Conservation (phyloP, 164 flowering plant species). For the Dillenia turbinata region DNA sequence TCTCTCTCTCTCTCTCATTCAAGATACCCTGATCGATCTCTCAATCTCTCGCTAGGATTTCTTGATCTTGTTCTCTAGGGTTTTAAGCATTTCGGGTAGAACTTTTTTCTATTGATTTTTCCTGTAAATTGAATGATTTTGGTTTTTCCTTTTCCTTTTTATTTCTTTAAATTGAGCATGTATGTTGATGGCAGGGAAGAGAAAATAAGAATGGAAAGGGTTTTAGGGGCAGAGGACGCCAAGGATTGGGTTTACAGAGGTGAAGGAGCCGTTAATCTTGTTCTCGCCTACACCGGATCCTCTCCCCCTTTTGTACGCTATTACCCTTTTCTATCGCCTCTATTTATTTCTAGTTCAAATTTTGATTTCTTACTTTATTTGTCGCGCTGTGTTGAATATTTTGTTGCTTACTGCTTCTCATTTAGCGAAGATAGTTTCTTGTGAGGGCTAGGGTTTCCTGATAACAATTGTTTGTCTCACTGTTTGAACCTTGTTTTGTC, state of each 20-base stretch:
- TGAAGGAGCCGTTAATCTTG: conserved; percentile 88
- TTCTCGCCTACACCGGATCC: conserved; percentile 70
- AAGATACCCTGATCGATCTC: no score
- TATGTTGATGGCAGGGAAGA: neutral
- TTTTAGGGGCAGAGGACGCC: conserved; percentile 57
- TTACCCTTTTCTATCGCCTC: neutral
- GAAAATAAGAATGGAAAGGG: conserved; percentile 30
- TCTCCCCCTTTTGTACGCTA: conserved; percentile 57
- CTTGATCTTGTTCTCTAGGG: no score
- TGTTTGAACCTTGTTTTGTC: no score
- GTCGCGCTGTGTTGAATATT: neutral
- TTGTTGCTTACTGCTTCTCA: neutral
- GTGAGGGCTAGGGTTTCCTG: neutral
- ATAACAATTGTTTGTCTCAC: neutral
- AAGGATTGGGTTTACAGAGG: conserved; percentile 83
- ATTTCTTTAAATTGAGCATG: no score
- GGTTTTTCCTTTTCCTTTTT: no score
- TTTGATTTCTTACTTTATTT: neutral
- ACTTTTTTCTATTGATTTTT: no score
- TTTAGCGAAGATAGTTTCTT: neutral
- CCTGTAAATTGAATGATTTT: no score
- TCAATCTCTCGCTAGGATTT: no score
- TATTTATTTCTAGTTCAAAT: neutral
- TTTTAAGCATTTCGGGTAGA: no score
- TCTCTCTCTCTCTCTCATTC: no score